Conservation (phyloP, 1,284 basidiomycete species). For the Ganoderma sp. region DNA sequence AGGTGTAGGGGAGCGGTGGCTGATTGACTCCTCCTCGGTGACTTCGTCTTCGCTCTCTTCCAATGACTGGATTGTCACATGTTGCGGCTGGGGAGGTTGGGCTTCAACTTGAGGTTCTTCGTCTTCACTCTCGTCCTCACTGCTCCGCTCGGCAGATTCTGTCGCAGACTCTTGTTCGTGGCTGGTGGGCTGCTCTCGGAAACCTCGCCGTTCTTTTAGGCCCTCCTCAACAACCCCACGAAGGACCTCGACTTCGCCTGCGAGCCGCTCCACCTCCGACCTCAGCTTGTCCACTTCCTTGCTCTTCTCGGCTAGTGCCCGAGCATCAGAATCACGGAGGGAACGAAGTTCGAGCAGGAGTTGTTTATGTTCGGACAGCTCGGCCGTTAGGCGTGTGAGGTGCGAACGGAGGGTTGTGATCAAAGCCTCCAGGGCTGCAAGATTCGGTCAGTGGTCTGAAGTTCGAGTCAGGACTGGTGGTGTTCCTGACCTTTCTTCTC, state of each 20-base stretch:
- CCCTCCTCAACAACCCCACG: slow-evolving; percentile 84
- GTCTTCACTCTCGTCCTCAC: slow-evolving; percentile 29
- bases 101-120: slow-evolving; percentile 22
- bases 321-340: slow-evolving; percentile 67
- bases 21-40: slow-evolving; percentile 26
- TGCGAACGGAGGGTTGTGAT: slow-evolving; percentile 75
- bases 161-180: slow-evolving; percentile 24
- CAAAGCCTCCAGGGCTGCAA: slow-evolving; percentile 76
- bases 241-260: slow-evolving; percentile 82
- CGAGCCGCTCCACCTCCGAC: slow-evolving; percentile 76
- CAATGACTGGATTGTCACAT: slow-evolving; percentile 23
- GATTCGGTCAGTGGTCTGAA: not conserved
- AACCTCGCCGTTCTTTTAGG: slow-evolving; percentile 66
- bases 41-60: slow-evolving; percentile 41
- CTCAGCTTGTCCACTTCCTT: slow-evolving; percentile 65
- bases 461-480: slow-evolving; percentile 9
- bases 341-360: slow-evolving; percentile 69
- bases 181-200: slow-evolving; percentile 38
- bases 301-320: slow-evolving; percentile 62
- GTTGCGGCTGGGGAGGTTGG: slow-evolving; percentile 13
- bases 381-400: slow-evolving; percentile 75
- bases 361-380: slow-evolving; percentile 75
- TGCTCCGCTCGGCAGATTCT: slow-evolving; percentile 15
- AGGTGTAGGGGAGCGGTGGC: slow-evolving; percentile 36
- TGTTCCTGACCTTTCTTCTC: slow-evolving; percentile 78